phyloP scores from a whole-genome alignment of 352 stramenopile genomes.

The Aphanomyces stellatus region DNA sequence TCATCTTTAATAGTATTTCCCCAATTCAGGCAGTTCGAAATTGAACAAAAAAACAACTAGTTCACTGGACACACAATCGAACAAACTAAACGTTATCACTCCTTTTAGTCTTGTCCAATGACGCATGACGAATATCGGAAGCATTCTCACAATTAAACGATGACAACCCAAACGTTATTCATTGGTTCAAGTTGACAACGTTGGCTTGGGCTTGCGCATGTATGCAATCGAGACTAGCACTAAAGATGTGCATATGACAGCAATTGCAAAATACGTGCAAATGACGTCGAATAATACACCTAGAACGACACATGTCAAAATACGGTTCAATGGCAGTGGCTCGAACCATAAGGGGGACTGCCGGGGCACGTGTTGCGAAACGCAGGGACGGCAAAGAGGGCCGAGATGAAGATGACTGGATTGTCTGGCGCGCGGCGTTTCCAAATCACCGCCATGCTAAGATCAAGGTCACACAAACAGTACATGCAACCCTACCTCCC shows the following conservation, averaged over 20 bases:
- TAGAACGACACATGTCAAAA: background rate
- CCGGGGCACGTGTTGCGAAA: slow-evolving; percentile 11
- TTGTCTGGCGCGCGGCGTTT: background rate
- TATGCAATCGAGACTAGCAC: slow-evolving; percentile 4
- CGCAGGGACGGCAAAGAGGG: slow-evolving; percentile 4
- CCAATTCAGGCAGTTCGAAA: too few species aligned
- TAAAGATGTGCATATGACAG: background rate
- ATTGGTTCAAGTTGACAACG: background rate
- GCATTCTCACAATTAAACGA: too few species aligned
- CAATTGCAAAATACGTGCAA: slow-evolving; percentile 19
- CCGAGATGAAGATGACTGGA: slow-evolving; percentile 4
- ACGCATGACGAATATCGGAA: too few species aligned
- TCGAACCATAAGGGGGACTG: background rate
- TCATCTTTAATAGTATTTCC: too few species aligned
- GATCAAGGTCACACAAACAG: background rate
- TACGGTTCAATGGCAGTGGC: background rate
- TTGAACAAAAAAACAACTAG: too few species aligned
- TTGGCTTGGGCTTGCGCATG: background rate
- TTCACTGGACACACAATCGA: too few species aligned
- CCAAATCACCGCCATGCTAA: slow-evolving; percentile 8
- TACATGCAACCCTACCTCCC: background rate
- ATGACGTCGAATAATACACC: slow-evolving; percentile 9
- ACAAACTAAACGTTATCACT: too few species aligned
- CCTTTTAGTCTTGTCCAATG: too few species aligned
- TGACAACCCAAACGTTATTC: too few species aligned